Evolutionary conservation across 176 grass and related monocot species (phyloP), one percentile per base, ranked within the genome.

Genomic region (Rhynchospora tenuis): DNA sequence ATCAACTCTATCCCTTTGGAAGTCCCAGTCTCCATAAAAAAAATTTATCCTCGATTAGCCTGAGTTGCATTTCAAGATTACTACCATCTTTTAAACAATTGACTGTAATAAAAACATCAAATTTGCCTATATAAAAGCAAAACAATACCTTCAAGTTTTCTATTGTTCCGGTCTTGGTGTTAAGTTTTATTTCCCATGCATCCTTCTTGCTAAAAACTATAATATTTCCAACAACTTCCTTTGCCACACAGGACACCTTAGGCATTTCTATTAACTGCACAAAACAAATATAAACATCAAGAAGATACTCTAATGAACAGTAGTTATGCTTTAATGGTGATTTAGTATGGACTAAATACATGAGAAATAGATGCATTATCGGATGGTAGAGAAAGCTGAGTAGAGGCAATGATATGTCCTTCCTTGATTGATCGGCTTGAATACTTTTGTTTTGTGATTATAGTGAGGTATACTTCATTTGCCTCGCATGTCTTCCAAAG

Each of bases 61-160:
- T 69, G 33, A 43, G 64, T 66, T 11, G 15, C 8, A 44, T 69
- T 76, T 76, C 72, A 28, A 76, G 13, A 76, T 16, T 54, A 76
- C 16, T 28, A 55, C 8, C 8, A 76, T 54, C 0, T 28, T 54
- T 47, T 14, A 24, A 28, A 22, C 46, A 76, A 47, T 76, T 17
- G 24, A 33, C 8, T 62, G 59, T 77, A 78, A n/a, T 42, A 47
- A 24, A 43, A n/a, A 43, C 33, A 57, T 22, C 64, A 28, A 61
- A 29, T 47, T 63, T 26, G 48, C 48, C n/a, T 60, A 59, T 80
- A 42, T 61, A 44, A 60, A 59, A 60, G 46, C 15, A 83, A 83
- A 42, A 58, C 52, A 76, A 57, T 88, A 98, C 95, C 92, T 94
- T 91, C 95, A 92, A 95, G 42, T 87, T 94, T 55, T 95, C 92